Conservation (phyloP, 192 early-diverging fungal species). For the Obelidium mucronatum region DNA sequence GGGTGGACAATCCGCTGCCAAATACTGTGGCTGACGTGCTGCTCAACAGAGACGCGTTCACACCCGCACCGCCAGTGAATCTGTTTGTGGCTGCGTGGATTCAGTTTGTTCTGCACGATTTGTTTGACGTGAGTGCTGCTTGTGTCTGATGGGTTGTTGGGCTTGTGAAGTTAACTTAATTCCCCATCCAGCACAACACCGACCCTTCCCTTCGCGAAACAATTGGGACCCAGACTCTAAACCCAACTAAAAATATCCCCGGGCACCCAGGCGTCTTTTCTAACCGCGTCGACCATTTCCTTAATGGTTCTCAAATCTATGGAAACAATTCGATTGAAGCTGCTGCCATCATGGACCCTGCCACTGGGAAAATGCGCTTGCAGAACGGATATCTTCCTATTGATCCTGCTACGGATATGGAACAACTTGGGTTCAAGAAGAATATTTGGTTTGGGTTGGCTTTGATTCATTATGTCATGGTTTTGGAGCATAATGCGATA, state of each 20-base stretch:
- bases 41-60: background rate
- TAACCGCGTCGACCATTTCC: slow-evolving; percentile 6
- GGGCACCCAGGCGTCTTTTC: background rate
- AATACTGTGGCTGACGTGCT: background rate
- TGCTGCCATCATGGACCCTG: background rate
- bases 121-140: background rate
- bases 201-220: background rate
- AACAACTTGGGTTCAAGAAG: background rate
- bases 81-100: slow-evolving; percentile 5
- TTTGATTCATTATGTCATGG: background rate
- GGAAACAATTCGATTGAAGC: background rate
- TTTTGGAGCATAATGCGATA: slow-evolving; percentile 8
- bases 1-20: background rate
- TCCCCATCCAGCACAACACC: background rate
- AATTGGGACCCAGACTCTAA: background rate
- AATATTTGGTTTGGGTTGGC: slow-evolving; percentile 1
- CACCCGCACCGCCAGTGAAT: background rate
- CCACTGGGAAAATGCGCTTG: background rate
- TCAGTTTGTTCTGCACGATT: background rate
- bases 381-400: background rate
- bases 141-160: background rate
- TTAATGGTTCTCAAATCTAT: background rate
- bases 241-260: background rate
- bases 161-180: background rate
- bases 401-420: too few relatives aligned